Base-by-base conservation (phyloP, 345 rosid species). In the Streptanthus diversifolius region DNA sequence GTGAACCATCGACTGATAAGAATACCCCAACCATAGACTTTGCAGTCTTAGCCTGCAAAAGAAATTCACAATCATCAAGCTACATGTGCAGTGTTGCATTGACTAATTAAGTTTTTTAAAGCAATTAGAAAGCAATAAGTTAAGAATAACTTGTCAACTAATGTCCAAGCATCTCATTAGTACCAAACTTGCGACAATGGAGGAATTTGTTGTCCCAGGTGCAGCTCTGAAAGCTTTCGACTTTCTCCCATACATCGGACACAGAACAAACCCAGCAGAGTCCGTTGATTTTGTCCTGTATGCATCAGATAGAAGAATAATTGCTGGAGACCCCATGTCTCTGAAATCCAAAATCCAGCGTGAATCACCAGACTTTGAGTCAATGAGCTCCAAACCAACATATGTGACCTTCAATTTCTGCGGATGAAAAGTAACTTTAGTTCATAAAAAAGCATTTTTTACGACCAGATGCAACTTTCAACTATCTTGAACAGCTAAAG, bases 321-420 rank as follows among this genome's bases (percentile, higher is more conserved):
- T 77, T 51, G 98, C 90, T 1, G 99, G 98, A 52, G 99, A 91
- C 73, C 66, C 79, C 97, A 91, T 91, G 66, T 95, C 98, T 87
- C 98, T 91, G 67, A 95, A 95, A 77, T 95, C 99, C 84, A 95
- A 85, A 81, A 93, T 90, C 99, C 99, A 95, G 43, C 91, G 87
- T 27, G 84, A 83, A 66, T 90, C 88, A 54, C 98, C 99, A 14
- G 90, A 83, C 59, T 84, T 88, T 66, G 83, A 74, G 17, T 95
- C 99, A 33, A 87, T 61, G 70, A 91, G 86, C 81, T 95, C 98
- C 47, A 90, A 84, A 70, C 98, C 99, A 51, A 82, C 83, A 83
- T 78, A 82, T n/a, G 99, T 95, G 58, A 95, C 85, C 82, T 85
- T 91, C 75, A 95, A 66, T 90, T 92, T 95, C 99, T 95, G 88